Evolutionary conservation across 2,329 filamentous ascomycete genomes (phyloP).

Genomic region (Hymenoscyphus repandus): DNA sequence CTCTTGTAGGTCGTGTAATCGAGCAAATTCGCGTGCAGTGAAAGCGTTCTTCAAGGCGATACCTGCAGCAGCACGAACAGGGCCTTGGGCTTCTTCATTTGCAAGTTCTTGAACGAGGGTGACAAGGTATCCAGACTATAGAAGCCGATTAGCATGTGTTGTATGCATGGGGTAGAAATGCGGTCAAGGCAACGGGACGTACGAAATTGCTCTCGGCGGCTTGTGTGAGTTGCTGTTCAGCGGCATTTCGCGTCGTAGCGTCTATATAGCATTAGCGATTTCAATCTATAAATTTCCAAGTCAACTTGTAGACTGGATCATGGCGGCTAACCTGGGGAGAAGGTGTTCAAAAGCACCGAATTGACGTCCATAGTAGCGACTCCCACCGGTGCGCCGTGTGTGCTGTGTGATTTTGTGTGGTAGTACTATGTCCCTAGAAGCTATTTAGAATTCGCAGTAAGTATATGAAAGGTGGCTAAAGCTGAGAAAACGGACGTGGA

Average conservation of each 20-base stretch:
- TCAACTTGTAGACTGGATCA: constrained; percentile 3
- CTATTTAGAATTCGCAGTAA: too few relatives aligned
- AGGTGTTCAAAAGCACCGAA: constrained; percentile 93
- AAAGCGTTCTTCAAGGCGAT: constrained; percentile 98
- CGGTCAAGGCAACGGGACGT: constrained; percentile 39
- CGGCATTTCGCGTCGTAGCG: constrained; percentile 80
- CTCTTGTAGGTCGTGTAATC: constrained; percentile 83
- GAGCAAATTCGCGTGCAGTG: constrained; percentile 81
- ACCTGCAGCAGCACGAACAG: constrained; percentile 90
- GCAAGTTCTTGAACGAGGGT: constrained; percentile 91
- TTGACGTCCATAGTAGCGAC: constrained; percentile 82
- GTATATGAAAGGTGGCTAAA: not conserved
- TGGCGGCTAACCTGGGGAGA: constrained; percentile 73
- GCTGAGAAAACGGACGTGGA: not conserved
- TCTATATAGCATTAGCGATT: constrained; percentile 52
- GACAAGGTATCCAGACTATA: constrained; percentile 82
- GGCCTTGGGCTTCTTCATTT: constrained; percentile 76
- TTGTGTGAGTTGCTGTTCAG: constrained; percentile 89
- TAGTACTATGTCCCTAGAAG: too few relatives aligned
- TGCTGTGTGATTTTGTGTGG: constrained; percentile 3
- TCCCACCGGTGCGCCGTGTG: constrained; percentile 23
- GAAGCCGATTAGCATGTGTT: constrained; percentile 18
- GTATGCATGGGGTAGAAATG: constrained; percentile 17
- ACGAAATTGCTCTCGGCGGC: constrained; percentile 96
- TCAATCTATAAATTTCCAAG: not conserved